Percentiles rank a stretch among this genome's conserved stretches.
These are phyloP conservation scores for Arctostaphylos glauca DNA, from an alignment of 148 eudicot species.

Conservation along the genomic window DNA sequence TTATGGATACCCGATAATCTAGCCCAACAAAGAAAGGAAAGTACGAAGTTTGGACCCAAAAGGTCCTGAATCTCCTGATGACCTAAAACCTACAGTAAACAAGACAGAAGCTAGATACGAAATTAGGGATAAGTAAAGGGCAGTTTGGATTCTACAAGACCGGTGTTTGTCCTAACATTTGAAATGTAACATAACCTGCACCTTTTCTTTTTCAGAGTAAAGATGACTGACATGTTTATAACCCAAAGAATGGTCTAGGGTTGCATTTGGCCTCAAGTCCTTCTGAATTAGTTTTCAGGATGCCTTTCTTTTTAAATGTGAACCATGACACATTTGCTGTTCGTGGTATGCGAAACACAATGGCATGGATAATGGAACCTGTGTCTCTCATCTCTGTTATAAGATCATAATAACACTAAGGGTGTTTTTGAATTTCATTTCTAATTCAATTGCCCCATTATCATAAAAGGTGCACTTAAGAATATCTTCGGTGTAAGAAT, in stretches of 20 bases:
- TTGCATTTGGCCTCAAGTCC: background rate
- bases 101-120: background rate
- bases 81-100: background rate
- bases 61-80: slow-evolving; percentile 12
- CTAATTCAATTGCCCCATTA: background rate
- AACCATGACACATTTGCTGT: background rate
- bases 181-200: background rate
- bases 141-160: background rate
- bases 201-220: background rate
- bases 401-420: background rate
- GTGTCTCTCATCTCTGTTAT: background rate
- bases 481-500: background rate
- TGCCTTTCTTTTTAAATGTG: background rate
- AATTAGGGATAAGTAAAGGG: no score
- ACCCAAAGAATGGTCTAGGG: background rate
- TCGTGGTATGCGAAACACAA: background rate
- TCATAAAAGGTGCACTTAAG: background rate
- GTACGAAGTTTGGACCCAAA: background rate
- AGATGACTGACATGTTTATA: background rate
- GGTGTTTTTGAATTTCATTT: background rate
- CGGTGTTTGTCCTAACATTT: background rate
- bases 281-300: background rate
- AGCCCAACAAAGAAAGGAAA: background rate
- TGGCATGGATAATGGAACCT: background rate
- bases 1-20: background rate